Percentiles rank a stretch among this genome's conserved stretches.
These are phyloP conservation scores for Halocafeteria seosinensis DNA, from an alignment of 108 stramenopile genomes.

Conservation along the genomic window DNA sequence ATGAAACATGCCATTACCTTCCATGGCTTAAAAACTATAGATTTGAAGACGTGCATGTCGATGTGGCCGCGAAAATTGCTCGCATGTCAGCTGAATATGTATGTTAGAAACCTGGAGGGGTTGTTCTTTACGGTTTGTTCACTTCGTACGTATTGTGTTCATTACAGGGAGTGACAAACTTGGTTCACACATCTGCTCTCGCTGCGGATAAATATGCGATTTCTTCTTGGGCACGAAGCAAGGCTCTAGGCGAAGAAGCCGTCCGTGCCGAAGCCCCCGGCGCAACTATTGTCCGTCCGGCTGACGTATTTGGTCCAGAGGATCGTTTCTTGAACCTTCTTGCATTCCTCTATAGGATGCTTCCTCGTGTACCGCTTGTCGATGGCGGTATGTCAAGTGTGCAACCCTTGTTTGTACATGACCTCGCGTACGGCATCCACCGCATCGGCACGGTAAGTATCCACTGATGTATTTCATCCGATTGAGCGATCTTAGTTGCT, in stretches of 20 bases:
- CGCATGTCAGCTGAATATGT: slow-evolving; percentile 60
- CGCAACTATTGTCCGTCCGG: slow-evolving; percentile 60
- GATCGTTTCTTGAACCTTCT: slow-evolving; percentile 75
- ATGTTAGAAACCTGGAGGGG: no score
- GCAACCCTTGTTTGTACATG: slow-evolving; percentile 76
- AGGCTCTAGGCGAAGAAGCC: slow-evolving; percentile 69
- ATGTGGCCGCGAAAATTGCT: slow-evolving; percentile 63
- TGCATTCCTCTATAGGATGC: slow-evolving; percentile 47
- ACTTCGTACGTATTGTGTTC: no score
- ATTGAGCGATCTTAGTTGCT: no score
- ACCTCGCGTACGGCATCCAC: slow-evolving; percentile 67
- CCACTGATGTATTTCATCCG: no score
- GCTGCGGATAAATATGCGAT: slow-evolving; percentile 48
- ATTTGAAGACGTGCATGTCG: slow-evolving; percentile 68
- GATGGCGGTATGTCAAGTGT: slow-evolving; percentile 61
- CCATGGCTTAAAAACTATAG: slow-evolving; percentile 37
- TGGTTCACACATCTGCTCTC: slow-evolving; percentile 73
- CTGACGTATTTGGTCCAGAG: slow-evolving; percentile 75
- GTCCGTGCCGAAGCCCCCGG: slow-evolving; percentile 61
- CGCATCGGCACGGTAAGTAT: no score
- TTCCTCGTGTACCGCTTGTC: slow-evolving; percentile 52
- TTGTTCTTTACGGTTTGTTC: no score
- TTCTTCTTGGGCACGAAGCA: slow-evolving; percentile 71
- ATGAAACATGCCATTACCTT: slow-evolving; percentile 16
- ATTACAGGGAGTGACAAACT: slow-evolving; percentile 64